A percentile compares a stretch with the other conserved stretches of the same genome.
Conservation (phyloP, 371 early-diverging fungal species). For the Actinomucor elegans region DNA sequence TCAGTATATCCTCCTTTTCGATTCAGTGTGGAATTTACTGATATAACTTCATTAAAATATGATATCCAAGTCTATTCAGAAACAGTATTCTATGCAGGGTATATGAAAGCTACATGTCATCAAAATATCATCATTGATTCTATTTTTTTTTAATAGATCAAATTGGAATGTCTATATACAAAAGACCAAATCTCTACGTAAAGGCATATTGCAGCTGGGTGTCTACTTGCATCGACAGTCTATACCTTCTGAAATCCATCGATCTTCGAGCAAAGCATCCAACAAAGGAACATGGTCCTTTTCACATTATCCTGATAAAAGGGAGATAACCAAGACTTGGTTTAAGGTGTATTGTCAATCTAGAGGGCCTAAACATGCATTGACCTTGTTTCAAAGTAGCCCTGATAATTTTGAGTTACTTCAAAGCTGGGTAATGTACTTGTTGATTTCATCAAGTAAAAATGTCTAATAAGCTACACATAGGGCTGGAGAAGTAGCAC, state of each 20-base stretch:
- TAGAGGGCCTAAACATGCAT: conserved; percentile 47
- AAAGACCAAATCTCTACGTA: conserved; percentile 43
- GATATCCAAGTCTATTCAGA: conserved; percentile 47
- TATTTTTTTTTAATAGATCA: conserved; percentile 34
- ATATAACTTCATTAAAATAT: conserved; percentile 34
- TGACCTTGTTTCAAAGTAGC: conserved; percentile 57
- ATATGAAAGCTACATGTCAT: conserved; percentile 5
- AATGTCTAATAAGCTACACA: background rate
- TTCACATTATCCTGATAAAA: conserved; percentile 46
- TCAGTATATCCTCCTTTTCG: conserved; percentile 58
- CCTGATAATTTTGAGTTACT: conserved; percentile 53
- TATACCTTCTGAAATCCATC: conserved; percentile 22
- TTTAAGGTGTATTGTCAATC: conserved; percentile 58
- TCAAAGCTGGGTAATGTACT: conserved; percentile 64
- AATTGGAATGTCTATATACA: conserved; percentile 63
- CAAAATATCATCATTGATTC: background rate
- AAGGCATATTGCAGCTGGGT: conserved; percentile 43
- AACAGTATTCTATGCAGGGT: conserved; percentile 62
- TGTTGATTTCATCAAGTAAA: background rate
- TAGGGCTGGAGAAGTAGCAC: conserved; percentile 60
- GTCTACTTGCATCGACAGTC: conserved; percentile 59
- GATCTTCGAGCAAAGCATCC: background rate
- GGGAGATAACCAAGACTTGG: conserved; percentile 54
- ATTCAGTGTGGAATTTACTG: conserved; percentile 56
- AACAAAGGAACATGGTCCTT: conserved; percentile 21